Percentiles rank a stretch among this genome's conserved stretches.
These are phyloP conservation scores for Arabidopsis suecica DNA, from an alignment of 345 rosid genomes.

Conservation along the genomic window DNA sequence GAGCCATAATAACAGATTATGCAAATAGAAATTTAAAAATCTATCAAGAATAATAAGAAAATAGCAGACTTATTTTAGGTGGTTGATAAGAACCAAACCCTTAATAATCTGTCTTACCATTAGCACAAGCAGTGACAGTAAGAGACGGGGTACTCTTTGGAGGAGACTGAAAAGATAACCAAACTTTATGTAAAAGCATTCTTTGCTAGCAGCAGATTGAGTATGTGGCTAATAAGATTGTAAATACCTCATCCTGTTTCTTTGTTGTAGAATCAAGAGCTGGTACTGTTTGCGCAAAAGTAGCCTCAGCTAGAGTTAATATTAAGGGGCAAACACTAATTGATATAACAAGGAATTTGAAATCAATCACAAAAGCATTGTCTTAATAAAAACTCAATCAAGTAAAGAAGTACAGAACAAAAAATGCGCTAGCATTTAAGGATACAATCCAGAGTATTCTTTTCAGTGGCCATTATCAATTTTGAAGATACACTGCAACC, in stretches of 20 bases:
- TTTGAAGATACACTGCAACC: conserved; percentile 32
- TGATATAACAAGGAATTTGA: conserved; percentile 11
- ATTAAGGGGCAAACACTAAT: conserved; percentile 32
- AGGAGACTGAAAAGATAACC: conserved; percentile 35
- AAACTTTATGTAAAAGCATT: conserved; percentile 22
- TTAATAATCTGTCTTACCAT: conserved; percentile 31
- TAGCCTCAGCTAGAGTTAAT: conserved; percentile 26
- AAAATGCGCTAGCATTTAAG: neutral
- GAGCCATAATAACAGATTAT: conserved; percentile 5
- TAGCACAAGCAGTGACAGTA: conserved; percentile 26
- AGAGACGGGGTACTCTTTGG: conserved; percentile 21
- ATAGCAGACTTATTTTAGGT: neutral
- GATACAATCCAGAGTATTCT: conserved; percentile 33
- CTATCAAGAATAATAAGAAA: neutral
- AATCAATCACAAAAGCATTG: neutral
- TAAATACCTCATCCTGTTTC: conserved; percentile 23
- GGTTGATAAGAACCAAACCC: neutral
- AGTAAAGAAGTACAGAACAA: conserved; percentile 4
- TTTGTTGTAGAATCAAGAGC: conserved; percentile 15
- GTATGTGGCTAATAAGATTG: conserved; percentile 2
- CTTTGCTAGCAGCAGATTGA: neutral
- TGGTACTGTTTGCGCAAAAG: conserved; percentile 15
- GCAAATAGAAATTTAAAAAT: neutral
- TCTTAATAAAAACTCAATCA: neutral
- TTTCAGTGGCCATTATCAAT: conserved; percentile 31